Evolutionary conservation across 2,329 filamentous ascomycete genomes (phyloP).

Genomic region (Penicillium olsonii): DNA sequence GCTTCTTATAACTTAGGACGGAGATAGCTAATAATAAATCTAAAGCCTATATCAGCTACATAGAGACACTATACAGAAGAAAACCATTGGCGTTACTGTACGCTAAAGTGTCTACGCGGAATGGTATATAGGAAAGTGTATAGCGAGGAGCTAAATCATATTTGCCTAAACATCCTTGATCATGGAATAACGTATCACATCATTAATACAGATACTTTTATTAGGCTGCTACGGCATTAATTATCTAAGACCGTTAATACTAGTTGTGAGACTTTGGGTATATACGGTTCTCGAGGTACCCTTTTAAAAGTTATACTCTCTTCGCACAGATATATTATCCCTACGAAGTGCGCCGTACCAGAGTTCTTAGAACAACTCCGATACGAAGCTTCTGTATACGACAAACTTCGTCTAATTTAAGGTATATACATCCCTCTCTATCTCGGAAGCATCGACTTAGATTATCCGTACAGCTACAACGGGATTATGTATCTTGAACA

Average conservation of each 20-base stretch:
- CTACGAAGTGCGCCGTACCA: conserved; percentile 24
- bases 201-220: background rate
- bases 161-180: conserved; percentile 13
- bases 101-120: conserved; percentile 10
- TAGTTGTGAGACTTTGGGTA: conserved; percentile 23
- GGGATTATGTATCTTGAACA: conserved; percentile 23
- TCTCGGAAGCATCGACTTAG: conserved; percentile 27
- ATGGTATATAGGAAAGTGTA: conserved; percentile 6
- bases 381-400: conserved; percentile 26
- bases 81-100: conserved; percentile 12
- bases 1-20: background rate
- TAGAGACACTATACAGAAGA: background rate
- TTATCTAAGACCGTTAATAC: conserved; percentile 10
- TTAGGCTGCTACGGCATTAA: conserved; percentile 1
- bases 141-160: conserved; percentile 12
- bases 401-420: conserved; percentile 21
- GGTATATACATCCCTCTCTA: conserved; percentile 23
- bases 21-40: background rate
- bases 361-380: conserved; percentile 19
- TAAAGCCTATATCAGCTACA: background rate
- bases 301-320: conserved; percentile 28
- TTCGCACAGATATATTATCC: conserved; percentile 30
- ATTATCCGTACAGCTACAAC: conserved; percentile 20
- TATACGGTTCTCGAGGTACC: conserved; percentile 27
- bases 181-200: conserved; percentile 10